Evolutionary conservation across 805 yeast genomes (phyloP).

Genomic region (Candida succiphila): DNA sequence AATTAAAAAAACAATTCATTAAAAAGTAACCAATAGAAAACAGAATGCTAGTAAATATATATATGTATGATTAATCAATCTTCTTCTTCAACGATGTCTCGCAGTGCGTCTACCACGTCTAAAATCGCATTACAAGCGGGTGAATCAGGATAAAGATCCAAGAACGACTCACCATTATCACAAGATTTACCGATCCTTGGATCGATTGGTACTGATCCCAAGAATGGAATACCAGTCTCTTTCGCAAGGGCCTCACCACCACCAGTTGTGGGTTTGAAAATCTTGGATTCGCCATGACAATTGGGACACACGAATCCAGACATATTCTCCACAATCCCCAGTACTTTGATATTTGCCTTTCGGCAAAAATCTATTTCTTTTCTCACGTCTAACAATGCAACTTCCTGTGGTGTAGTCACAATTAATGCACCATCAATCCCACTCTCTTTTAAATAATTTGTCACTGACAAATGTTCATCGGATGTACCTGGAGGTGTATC

Average conservation of each 20-base stretch:
- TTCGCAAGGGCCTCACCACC: constrained; percentile 83
- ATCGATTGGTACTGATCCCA: constrained; percentile 93
- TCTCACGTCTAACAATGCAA: constrained; percentile 86
- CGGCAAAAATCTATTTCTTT: constrained; percentile 93
- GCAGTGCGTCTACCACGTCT: constrained; percentile 65
- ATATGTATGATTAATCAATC: too few species aligned
- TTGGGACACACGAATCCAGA: constrained; percentile 96
- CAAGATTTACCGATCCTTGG: constrained; percentile 89
- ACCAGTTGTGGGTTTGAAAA: constrained; percentile 93
- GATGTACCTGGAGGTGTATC: constrained; percentile 99
- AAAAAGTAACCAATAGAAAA: background rate
- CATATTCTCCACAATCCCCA: constrained; percentile 96
- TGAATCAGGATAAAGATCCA: constrained; percentile 79
- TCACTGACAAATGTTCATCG: constrained; percentile 90
- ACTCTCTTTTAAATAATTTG: constrained; percentile 75
- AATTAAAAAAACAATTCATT: background rate
- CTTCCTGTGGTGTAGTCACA: constrained; percentile 97
- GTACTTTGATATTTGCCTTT: constrained; percentile 75
- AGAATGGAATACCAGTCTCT: constrained; percentile 66
- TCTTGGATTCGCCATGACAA: constrained; percentile 83
- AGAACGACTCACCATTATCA: constrained; percentile 77
- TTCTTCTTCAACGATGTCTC: constrained; percentile 29
- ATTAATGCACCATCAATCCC: constrained; percentile 94
- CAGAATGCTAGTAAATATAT: too few species aligned
- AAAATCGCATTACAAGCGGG: constrained; percentile 86